Base-by-base conservation (phyloP, 352 stramenopile species). In the Phytophthora boehmeriae region DNA sequence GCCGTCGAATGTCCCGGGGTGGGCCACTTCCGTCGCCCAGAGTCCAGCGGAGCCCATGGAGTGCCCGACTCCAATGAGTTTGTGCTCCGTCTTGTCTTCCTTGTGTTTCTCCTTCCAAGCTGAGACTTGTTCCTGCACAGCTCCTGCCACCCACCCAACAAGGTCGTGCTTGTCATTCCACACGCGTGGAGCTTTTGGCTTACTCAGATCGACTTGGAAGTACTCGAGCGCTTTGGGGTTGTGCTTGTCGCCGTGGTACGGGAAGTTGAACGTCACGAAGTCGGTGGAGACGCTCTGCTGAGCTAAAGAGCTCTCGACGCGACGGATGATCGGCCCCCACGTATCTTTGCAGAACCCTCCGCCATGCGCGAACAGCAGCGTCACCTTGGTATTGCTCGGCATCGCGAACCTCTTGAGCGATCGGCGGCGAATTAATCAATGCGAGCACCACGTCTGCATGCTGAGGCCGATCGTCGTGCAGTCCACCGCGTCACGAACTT, bases 41-140 rank as follows among this genome's bases (percentile, higher is more conserved):
- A 84, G 60, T 4, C 61, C 66, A 4, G 64, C 48, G 0, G 72
- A 66, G 22, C 77, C 77, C 74, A 87, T 77, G 1, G 72, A 87
- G 32, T 87, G 77, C 5, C 68, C 77, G 34, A 87, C 53, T 6
- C 68, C 77, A 19, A 87, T 71, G 23, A 87, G 54, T 62, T 66
- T 63, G 36, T 69, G 59, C 23, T 72, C 30, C 17, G 3, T 34
- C 9, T 27, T 51, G 8, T 27, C 23, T 5, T 1, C 59, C 39
- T 63, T 68, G 46, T 19, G 34, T 43, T 57, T 67, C 14, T 67
- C 50, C 42, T 73, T 73, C 71, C 66, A 76, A 6, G 35, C 50
- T 4, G 56, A 17, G 9, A 75, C 63, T 57, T 72, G 57, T 8
- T 70, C 47, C 11, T 66, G 53, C 13, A 75, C 69, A 19, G 66